Conservation (phyloP, 2,329 filamentous ascomycete genomes). For the Dendryphion nanum region DNA sequence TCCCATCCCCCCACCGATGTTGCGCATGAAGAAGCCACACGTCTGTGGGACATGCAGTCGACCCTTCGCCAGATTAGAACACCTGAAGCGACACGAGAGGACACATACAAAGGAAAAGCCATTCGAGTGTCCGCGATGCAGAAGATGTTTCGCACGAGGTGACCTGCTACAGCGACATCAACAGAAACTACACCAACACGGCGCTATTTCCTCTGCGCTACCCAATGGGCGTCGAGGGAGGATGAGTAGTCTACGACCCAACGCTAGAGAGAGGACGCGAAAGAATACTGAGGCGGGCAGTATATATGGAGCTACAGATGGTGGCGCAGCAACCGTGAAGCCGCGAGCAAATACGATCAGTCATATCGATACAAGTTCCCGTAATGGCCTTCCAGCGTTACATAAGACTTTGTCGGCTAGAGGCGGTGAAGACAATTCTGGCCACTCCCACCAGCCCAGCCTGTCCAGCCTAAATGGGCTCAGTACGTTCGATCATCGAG, state of each 20-base stretch:
- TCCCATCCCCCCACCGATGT: neutral
- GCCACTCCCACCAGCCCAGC: neutral
- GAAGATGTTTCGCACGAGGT: conserved; percentile 88
- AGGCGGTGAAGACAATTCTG: neutral
- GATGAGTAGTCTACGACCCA: conserved; percentile 51
- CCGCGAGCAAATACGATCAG: conserved; percentile 95
- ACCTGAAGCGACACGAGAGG: conserved; percentile 94
- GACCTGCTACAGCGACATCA: conserved; percentile 92
- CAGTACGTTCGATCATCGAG: neutral
- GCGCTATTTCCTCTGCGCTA: conserved; percentile 80
- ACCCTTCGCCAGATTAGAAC: conserved; percentile 91
- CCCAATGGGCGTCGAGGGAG: conserved; percentile 84
- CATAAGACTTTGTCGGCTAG: too few species aligned
- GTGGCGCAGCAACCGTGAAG: conserved; percentile 63
- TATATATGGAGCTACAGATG: conserved; percentile 47
- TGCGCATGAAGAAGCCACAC: conserved; percentile 64
- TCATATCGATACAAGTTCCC: conserved; percentile 75
- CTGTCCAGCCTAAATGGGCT: neutral
- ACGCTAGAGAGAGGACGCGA: neutral
- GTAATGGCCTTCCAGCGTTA: conserved; percentile 64
- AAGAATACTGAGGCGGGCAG: neutral
- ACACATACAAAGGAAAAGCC: conserved; percentile 99
- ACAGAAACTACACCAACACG: conserved; percentile 95
- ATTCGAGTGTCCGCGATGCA: conserved; percentile 93
- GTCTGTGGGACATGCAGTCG: conserved; percentile 87